Conservation (phyloP, 1,284 basidiomycete genomes). For the Apiotrichum akiyoshidainum region DNA sequence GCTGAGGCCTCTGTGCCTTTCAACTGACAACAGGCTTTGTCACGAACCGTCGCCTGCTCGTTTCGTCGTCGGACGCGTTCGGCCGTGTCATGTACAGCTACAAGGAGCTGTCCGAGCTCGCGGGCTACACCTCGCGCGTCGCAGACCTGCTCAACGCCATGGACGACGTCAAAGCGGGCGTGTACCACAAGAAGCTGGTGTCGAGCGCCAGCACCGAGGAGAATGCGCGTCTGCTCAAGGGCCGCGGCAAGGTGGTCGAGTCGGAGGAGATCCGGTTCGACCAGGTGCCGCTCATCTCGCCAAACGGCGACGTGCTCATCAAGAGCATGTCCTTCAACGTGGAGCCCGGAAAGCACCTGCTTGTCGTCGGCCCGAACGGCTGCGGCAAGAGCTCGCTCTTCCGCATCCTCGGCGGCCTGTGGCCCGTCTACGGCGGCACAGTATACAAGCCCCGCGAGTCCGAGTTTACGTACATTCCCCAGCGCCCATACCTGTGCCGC, state of each 20-base stretch:
- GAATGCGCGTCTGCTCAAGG: conserved; percentile 71
- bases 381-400: conserved; percentile 84
- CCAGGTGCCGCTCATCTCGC: conserved; percentile 90
- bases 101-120: conserved; percentile 88
- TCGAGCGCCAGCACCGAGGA: conserved; percentile 71
- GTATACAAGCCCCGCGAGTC: conserved; percentile 88
- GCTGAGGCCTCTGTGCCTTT: conserved; percentile 4
- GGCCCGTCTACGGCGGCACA: conserved; percentile 92
- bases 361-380: conserved; percentile 91
- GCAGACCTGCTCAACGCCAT: conserved; percentile 86
- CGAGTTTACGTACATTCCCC: conserved; percentile 92
- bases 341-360: conserved; percentile 83
- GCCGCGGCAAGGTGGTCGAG: conserved; percentile 74
- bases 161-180: conserved; percentile 77
- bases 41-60: conserved; percentile 83
- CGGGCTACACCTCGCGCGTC: conserved; percentile 91
- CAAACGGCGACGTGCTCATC: conserved; percentile 90
- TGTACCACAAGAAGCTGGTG: conserved; percentile 84
- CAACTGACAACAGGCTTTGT: conserved; percentile 67
- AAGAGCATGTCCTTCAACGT: conserved; percentile 81
- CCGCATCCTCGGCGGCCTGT: conserved; percentile 91
- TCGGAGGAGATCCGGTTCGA: conserved; percentile 83
- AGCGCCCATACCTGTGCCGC: conserved; percentile 87
- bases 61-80: conserved; percentile 62
- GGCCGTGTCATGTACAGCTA: conserved; percentile 86